phyloP scores from a whole-genome alignment of 192 early-diverging fungal genomes.

The Linnemannia zychae region DNA sequence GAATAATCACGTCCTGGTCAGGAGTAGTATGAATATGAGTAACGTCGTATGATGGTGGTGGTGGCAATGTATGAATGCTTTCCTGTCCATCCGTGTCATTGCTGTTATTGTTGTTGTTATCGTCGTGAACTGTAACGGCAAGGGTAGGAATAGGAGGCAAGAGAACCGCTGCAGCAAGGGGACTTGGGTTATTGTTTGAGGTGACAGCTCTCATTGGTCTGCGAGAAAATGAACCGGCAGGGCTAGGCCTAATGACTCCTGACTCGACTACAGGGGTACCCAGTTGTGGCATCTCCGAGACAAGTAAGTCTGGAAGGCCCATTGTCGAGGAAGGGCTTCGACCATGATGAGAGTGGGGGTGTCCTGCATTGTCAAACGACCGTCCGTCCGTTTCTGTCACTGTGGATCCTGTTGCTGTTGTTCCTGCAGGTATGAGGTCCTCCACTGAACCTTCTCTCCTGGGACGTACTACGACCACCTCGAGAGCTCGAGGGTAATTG shows the following conservation, averaged over 20 bases:
- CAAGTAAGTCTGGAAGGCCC: background rate
- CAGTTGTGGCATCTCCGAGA: background rate
- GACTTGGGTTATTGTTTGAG: background rate
- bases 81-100: background rate
- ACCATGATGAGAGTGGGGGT: background rate
- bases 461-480: background rate
- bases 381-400: background rate
- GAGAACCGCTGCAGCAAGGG: background rate
- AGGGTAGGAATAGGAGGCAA: background rate
- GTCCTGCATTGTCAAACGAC: background rate
- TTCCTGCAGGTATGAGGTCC: background rate
- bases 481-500: background rate
- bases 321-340: background rate
- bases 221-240: background rate
- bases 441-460: background rate
- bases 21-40: background rate
- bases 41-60: constrained; percentile 14
- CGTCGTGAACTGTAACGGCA: background rate
- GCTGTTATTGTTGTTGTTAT: background rate
- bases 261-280: background rate
- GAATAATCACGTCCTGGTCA: background rate
- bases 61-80: background rate
- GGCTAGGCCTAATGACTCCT: background rate
- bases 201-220: background rate
- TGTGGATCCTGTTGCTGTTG: background rate